Evolutionary conservation across 1,284 basidiomycete species (phyloP).

Genomic region (Fomes fomentarius): DNA sequence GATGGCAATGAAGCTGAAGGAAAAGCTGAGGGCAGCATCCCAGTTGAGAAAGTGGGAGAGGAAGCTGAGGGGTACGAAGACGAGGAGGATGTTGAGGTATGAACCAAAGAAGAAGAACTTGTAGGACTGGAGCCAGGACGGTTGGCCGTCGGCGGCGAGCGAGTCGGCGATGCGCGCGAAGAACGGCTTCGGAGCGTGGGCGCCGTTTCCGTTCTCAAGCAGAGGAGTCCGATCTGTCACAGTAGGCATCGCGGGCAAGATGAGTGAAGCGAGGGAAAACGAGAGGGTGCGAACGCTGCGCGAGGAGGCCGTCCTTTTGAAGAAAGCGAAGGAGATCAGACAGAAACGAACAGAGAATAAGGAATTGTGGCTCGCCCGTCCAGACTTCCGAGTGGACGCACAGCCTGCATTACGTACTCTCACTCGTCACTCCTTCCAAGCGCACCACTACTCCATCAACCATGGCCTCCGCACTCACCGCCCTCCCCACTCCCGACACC

Average conservation of each 20-base stretch:
- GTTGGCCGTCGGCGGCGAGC: slow-evolving; percentile 62
- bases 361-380: neutral
- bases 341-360: too few relatives aligned
- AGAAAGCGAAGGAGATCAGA: too few relatives aligned
- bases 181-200: slow-evolving; percentile 34
- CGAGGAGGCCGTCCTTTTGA: neutral
- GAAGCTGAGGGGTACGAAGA: slow-evolving; percentile 57
- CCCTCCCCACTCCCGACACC: slow-evolving; percentile 18
- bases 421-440: neutral
- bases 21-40: slow-evolving; percentile 86
- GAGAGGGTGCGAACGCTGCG: neutral
- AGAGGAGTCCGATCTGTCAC: slow-evolving; percentile 43
- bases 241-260: slow-evolving; percentile 24
- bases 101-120: slow-evolving; percentile 71
- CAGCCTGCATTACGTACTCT: slow-evolving; percentile 6
- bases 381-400: neutral
- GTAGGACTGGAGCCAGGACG: slow-evolving; percentile 63
- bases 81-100: slow-evolving; percentile 78
- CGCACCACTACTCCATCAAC: neutral
- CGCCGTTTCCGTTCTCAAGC: slow-evolving; percentile 43
- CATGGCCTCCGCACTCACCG: neutral
- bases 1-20: slow-evolving; percentile 85
- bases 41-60: slow-evolving; percentile 66
- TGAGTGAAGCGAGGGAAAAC: neutral
- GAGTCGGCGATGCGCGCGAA: slow-evolving; percentile 43